phyloP scores from a whole-genome alignment of 805 yeast species.

The Geotrichum ghanense region DNA sequence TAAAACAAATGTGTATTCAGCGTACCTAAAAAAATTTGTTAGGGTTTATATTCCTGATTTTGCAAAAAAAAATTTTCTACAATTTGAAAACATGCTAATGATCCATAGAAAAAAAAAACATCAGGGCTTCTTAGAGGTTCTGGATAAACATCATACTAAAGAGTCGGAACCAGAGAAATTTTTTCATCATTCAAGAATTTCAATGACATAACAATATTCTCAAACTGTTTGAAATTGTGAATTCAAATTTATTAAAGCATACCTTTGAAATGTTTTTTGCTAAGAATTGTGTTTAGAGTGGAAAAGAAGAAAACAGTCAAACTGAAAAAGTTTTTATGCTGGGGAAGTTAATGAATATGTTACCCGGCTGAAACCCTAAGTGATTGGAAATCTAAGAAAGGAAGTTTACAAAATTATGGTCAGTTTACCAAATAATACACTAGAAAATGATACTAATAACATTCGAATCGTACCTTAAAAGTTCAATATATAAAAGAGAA shows the following conservation, averaged over 20 bases:
- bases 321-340: background rate
- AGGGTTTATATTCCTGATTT: background rate
- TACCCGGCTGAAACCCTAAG: too few relatives aligned
- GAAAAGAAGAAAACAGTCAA: background rate
- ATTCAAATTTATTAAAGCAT: too few relatives aligned
- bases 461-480: too few relatives aligned
- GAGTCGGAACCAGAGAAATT: conserved; percentile 1
- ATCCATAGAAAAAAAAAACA: too few relatives aligned
- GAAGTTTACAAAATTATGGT: background rate
- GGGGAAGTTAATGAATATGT: background rate
- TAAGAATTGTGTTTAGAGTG: background rate
- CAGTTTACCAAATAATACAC: too few relatives aligned
- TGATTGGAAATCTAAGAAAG: background rate
- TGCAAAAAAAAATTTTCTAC: background rate
- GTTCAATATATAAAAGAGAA: too few relatives aligned
- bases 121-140: conserved; percentile 2
- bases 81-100: background rate
- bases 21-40: too few relatives aligned
- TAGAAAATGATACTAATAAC: too few relatives aligned
- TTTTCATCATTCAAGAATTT: background rate
- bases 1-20: too few relatives aligned
- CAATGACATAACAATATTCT: too few relatives aligned
- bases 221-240: too few relatives aligned
- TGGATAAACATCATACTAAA: conserved; percentile 1
- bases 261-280: background rate